Evolutionary conservation across 805 yeast species (phyloP).

Genomic region (Suhomyces prunicola): DNA sequence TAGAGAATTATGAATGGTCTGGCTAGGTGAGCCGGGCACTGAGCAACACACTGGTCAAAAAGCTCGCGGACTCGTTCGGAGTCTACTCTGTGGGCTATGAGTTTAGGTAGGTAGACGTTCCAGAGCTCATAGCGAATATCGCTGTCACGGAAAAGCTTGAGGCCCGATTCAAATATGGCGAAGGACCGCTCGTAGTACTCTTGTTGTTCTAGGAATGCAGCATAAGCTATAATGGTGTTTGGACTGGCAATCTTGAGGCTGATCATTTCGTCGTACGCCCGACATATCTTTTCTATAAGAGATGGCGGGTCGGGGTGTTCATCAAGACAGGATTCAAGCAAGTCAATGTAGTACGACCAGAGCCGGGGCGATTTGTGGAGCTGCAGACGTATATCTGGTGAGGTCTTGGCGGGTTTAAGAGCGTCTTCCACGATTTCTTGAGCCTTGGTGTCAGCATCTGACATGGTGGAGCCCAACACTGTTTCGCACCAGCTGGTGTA

Average conservation of each 20-base stretch:
- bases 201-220: slow-evolving; percentile 52
- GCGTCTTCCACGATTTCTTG: slow-evolving; percentile 32
- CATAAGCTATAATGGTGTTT: slow-evolving; percentile 60
- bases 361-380: slow-evolving; percentile 54
- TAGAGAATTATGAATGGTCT: slow-evolving; percentile 53
- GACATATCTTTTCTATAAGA: slow-evolving; percentile 13
- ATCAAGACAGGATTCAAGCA: slow-evolving; percentile 56
- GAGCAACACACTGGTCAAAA: slow-evolving; percentile 63
- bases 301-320: slow-evolving; percentile 11
- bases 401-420: not conserved
- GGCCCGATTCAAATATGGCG: slow-evolving; percentile 65
- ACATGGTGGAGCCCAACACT: slow-evolving; percentile 44
- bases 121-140: slow-evolving; percentile 60
- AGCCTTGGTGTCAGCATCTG: slow-evolving; percentile 41
- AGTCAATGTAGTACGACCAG: slow-evolving; percentile 74
- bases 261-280: slow-evolving; percentile 29
- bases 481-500: slow-evolving; percentile 77
- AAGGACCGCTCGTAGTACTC: slow-evolving; percentile 48
- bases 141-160: slow-evolving; percentile 58
- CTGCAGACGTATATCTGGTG: not conserved
- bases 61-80: slow-evolving; percentile 54
- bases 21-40: slow-evolving; percentile 45
- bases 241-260: slow-evolving; percentile 66
- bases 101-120: slow-evolving; percentile 60
- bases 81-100: slow-evolving; percentile 24